Percentiles rank a stretch among this genome's conserved stretches.
These are phyloP conservation scores for Acmispon strigosus DNA, from an alignment of 306 rosid species.

Conservation along the genomic window DNA sequence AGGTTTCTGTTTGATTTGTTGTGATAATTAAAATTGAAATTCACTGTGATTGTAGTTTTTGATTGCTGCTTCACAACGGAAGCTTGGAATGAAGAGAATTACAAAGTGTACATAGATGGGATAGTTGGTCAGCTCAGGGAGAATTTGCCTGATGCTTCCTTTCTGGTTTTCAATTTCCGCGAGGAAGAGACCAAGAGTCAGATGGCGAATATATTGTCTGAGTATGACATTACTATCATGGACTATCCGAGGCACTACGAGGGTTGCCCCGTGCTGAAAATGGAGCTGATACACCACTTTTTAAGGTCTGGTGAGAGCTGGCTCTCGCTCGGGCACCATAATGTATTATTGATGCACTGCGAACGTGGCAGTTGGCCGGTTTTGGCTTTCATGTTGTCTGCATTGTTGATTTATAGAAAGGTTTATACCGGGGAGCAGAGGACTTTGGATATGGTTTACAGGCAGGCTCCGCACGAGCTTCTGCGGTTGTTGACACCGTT, in stretches of 20 bases:
- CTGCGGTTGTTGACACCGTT: constrained; percentile 64
- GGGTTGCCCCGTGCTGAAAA: constrained; percentile 70
- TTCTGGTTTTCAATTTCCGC: constrained; percentile 77
- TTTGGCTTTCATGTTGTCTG: constrained; percentile 86
- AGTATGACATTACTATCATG: constrained; percentile 82
- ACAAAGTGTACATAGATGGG: constrained; percentile 52
- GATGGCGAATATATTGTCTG: constrained; percentile 54
- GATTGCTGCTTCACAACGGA: constrained; percentile 85
- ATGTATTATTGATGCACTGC: constrained; percentile 83
- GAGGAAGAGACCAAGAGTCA: constrained; percentile 46
- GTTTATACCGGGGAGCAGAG: constrained; percentile 73
- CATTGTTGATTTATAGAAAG: constrained; percentile 69
- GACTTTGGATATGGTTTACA: constrained; percentile 86
- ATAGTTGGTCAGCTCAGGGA: constrained; percentile 60
- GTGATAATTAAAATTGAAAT: not conserved
- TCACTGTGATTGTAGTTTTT: constrained; percentile 48
- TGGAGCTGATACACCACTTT: constrained; percentile 88
- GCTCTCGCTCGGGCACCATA: constrained; percentile 75
- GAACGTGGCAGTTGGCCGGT: constrained; percentile 96
- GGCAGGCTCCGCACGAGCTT: constrained; percentile 81
- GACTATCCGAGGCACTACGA: constrained; percentile 87
- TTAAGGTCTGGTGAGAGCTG: constrained; percentile 89
- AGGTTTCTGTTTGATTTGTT: not conserved
- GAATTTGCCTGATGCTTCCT: constrained; percentile 57
- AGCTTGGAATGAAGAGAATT: constrained; percentile 69